Percentiles rank a stretch among this genome's conserved stretches.
These are phyloP conservation scores for Aphanomyces astaci DNA, from an alignment of 352 stramenopile species.

Conservation along the genomic window DNA sequence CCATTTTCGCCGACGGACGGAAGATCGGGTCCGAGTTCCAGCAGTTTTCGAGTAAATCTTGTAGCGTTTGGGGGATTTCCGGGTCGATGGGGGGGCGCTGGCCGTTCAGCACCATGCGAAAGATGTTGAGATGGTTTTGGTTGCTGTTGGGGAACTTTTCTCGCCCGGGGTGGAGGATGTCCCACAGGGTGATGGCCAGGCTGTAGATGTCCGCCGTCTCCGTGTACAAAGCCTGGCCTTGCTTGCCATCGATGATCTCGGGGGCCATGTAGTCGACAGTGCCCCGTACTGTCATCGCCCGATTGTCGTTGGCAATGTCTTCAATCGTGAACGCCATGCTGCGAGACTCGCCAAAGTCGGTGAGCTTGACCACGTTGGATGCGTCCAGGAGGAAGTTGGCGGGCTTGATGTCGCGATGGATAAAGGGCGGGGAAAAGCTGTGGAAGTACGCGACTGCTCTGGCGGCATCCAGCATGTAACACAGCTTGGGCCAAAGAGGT, in stretches of 20 bases:
- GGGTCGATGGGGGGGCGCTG: slow-evolving; percentile 41
- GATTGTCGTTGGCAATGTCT: background rate
- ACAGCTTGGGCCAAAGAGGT: slow-evolving; percentile 32
- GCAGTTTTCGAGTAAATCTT: slow-evolving; percentile 40
- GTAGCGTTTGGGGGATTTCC: slow-evolving; percentile 32
- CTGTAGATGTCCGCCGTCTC: slow-evolving; percentile 66
- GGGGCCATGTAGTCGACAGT: slow-evolving; percentile 77
- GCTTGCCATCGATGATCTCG: slow-evolving; percentile 67
- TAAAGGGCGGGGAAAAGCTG: slow-evolving; percentile 20
- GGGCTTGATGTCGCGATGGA: slow-evolving; percentile 24
- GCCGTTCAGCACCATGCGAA: slow-evolving; percentile 52
- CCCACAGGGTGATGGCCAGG: slow-evolving; percentile 71
- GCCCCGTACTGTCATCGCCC: slow-evolving; percentile 60
- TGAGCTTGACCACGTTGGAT: slow-evolving; percentile 40
- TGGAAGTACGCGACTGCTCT: slow-evolving; percentile 21
- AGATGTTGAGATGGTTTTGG: slow-evolving; percentile 59
- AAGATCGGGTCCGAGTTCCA: slow-evolving; percentile 35
- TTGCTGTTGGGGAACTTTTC: slow-evolving; percentile 59
- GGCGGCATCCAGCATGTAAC: slow-evolving; percentile 39
- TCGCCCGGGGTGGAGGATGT: slow-evolving; percentile 50
- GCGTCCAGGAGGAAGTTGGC: slow-evolving; percentile 39
- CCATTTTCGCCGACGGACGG: slow-evolving; percentile 27
- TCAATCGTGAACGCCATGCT: slow-evolving; percentile 17
- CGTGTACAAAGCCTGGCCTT: slow-evolving; percentile 53
- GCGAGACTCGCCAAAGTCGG: slow-evolving; percentile 49